Evolutionary conservation across 192 early-diverging fungal genomes (phyloP), one percentile per base, ranked within the genome.

Genomic region (Spizellomyces sp.): DNA sequence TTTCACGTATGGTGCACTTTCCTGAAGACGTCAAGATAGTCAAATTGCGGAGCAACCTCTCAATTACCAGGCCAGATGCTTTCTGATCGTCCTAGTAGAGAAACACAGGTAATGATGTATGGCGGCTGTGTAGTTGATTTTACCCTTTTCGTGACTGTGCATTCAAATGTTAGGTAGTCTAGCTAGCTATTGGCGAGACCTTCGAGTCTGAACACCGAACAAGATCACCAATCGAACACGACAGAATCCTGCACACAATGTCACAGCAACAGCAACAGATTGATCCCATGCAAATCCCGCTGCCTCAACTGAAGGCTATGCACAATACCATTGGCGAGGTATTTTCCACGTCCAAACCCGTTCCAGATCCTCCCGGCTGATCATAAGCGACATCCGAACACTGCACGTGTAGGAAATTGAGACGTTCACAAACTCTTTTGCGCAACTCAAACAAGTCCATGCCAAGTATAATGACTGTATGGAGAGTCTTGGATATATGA

Each of bases 401-500:
- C 14, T 5, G 8, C 45, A 44, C 21, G 17, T 12, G 2, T 75
- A 95, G 89, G 95, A 98, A 88, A 79, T 98, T 44, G 83, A 88
- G 63, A 91, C 90, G 64, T 84, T 98, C 62, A 94, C 93, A 2
- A 77, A 73, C 43, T 96, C 95, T 2, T 98, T 90, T 70, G 83
- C 89, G 8, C 89, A 93, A 75, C 87, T 98, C 73, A 94, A 93
- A 81, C 87, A 90, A 69, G 95, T 92, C 8, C 92, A 96, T 80
- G 83, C 81, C 12, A 88, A 92, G 69, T 98, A 96, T 82, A 85
- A 79, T 42, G 94, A 93, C 72, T 91, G 93, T 81, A 88, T 88
- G 61, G 88, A 90, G 45, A 90, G 89, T 76, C 83, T 96, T 12
- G 77, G 89, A 41, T 44, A 10, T 6, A 52, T 93, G 15, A 84